Evolutionary conservation across 768 basidiomycete genomes (phyloP).

Genomic region (Lactarius pseudohatsudake): DNA sequence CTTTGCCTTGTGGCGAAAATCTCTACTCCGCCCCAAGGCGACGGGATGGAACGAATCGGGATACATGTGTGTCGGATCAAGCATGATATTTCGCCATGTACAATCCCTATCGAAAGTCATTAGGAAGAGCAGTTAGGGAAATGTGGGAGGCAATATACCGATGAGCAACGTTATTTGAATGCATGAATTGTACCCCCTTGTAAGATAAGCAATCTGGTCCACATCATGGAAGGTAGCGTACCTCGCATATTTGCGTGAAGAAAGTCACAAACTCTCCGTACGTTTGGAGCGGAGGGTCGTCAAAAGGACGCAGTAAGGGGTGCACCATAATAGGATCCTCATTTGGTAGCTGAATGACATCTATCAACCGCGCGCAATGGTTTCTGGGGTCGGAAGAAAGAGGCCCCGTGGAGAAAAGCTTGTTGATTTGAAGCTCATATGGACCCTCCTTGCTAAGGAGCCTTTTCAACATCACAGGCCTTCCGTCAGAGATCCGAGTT

Average conservation of each 20-base stretch:
- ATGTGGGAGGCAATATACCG: not conserved
- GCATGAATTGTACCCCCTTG: slow-evolving; percentile 24
- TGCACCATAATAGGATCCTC: slow-evolving; percentile 32
- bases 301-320: slow-evolving; percentile 32
- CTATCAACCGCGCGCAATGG: slow-evolving; percentile 8
- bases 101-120: not conserved
- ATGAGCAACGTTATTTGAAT: slow-evolving; percentile 23
- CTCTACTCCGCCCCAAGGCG: slow-evolving; percentile 1
- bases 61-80: slow-evolving; percentile 23
- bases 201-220: not conserved
- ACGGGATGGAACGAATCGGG: slow-evolving; percentile 20
- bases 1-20: slow-evolving; percentile 13
- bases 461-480: slow-evolving; percentile 14
- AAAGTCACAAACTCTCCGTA: slow-evolving; percentile 29
- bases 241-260: slow-evolving; percentile 31
- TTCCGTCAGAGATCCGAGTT: slow-evolving; percentile 17
- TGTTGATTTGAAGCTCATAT: slow-evolving; percentile 17
- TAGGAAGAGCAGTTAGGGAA: not conserved
- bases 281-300: slow-evolving; percentile 32
- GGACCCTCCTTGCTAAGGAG: slow-evolving; percentile 5
- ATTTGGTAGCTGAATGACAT: slow-evolving; percentile 12
- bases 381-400: slow-evolving; percentile 16
- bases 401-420: slow-evolving; percentile 5
- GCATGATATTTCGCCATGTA: slow-evolving; percentile 17
- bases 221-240: not conserved